A percentile compares a stretch with the other conserved stretches of the same genome.
phyloP scores from a whole-genome alignment of 2,329 filamentous ascomycete species.

The Cladophialophora immunda region DNA sequence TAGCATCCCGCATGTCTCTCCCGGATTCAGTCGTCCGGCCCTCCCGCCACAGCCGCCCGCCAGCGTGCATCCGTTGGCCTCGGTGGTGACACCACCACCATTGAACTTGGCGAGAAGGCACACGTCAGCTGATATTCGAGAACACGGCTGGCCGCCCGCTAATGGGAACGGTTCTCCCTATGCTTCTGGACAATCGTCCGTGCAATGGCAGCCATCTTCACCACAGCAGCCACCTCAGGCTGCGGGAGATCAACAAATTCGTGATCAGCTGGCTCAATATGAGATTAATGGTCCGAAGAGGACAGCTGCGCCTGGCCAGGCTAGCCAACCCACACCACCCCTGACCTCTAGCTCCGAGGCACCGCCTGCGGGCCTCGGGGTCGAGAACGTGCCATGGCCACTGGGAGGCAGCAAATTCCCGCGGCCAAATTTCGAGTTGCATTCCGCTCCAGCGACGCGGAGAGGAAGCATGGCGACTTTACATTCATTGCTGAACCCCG shows the following conservation, averaged over 20 bases:
- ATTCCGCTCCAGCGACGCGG: constrained; percentile 68
- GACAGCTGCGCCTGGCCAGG: constrained; percentile 41
- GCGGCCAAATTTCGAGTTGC: constrained; percentile 42
- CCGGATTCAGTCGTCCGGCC: constrained; percentile 75
- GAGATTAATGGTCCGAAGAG: constrained; percentile 67
- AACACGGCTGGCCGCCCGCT: constrained; percentile 75
- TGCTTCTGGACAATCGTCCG: constrained; percentile 67
- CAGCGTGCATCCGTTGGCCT: constrained; percentile 66
- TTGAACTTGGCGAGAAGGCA: constrained; percentile 82
- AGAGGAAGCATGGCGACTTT: constrained; percentile 76
- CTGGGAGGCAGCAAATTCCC: constrained; percentile 38
- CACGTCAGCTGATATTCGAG: constrained; percentile 93
- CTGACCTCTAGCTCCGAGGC: constrained; percentile 31
- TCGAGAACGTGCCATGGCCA: constrained; percentile 37
- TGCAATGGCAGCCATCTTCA: constrained; percentile 71
- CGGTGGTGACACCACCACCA: constrained; percentile 62
- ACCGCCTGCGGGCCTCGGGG: constrained; percentile 36
- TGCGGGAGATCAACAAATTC: constrained; percentile 67
- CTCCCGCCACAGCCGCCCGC: constrained; percentile 75
- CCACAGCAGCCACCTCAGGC: constrained; percentile 40
- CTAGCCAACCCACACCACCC: constrained; percentile 36
- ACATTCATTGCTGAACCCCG: constrained; percentile 72
- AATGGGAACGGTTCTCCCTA: constrained; percentile 65
- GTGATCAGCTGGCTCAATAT: constrained; percentile 70
- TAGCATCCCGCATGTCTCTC: constrained; percentile 72